Percentiles rank a stretch among this genome's conserved stretches.
Evolutionary conservation across 2,329 filamentous ascomycete genomes (phyloP).

Genomic region (Sphaerulina vaccinii): DNA sequence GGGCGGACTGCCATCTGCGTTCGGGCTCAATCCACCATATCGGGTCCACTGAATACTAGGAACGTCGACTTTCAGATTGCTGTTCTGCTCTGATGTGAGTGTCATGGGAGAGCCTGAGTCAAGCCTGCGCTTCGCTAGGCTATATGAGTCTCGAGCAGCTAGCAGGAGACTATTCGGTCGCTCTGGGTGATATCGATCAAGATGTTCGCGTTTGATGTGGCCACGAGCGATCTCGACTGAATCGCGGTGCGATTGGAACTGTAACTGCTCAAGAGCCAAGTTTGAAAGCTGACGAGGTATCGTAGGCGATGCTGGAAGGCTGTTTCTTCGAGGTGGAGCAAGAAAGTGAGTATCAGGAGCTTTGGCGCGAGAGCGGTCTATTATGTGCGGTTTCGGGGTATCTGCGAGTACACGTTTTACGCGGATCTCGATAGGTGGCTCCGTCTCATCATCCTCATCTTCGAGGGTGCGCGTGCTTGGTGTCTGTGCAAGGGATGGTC

Average conservation of each 20-base stretch:
- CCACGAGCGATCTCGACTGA: constrained; percentile 33
- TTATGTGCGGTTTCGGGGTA: constrained; percentile 6
- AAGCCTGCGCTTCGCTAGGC: constrained; percentile 30
- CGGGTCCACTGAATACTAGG: constrained; percentile 15
- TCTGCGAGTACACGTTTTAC: constrained; percentile 8
- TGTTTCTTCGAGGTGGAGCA: constrained; percentile 18
- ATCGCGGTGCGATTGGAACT: constrained; percentile 31
- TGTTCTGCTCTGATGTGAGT: not conserved
- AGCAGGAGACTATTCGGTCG: constrained; percentile 24
- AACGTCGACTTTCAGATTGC: not conserved
- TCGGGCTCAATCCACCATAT: constrained; percentile 32
- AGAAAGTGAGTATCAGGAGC: constrained; percentile 3
- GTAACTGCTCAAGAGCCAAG: constrained; percentile 25
- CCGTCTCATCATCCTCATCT: constrained; percentile 17
- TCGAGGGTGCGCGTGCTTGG: constrained; percentile 8
- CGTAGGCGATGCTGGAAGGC: constrained; percentile 21
- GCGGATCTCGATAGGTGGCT: constrained; percentile 15
- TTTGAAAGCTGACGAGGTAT: constrained; percentile 24
- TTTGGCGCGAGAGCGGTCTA: constrained; percentile 10
- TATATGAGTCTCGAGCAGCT: constrained; percentile 31
- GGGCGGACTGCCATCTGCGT: constrained; percentile 35
- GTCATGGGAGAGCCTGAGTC: constrained; percentile 23
- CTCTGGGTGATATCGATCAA: constrained; percentile 13
- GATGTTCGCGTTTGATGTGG: constrained; percentile 22
- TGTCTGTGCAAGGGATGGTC: constrained; percentile 23